phyloP scores from a whole-genome alignment of 257 asterid species.

The Rauvolfia tetraphylla region DNA sequence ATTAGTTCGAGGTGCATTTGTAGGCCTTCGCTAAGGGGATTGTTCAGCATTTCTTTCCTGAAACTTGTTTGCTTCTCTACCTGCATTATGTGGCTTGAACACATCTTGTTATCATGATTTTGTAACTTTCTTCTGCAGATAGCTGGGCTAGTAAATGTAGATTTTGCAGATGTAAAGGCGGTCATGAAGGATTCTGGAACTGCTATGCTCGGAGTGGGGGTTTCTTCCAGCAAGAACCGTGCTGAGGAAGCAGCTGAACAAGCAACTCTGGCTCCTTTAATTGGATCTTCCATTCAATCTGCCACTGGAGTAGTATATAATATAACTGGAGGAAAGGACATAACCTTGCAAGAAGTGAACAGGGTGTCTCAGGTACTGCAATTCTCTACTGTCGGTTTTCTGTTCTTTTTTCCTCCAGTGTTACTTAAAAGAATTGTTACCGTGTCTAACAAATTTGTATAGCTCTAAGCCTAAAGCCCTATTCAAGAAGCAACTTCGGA shows the following conservation, averaged over 20 bases:
- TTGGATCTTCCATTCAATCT: conserved; percentile 94
- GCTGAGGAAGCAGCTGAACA: conserved; percentile 99
- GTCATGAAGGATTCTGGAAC: conserved; percentile 99
- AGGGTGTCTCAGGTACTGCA: conserved; percentile 86
- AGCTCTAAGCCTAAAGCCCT: background rate
- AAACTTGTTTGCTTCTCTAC: background rate
- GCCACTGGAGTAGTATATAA: conserved; percentile 98
- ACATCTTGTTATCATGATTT: background rate
- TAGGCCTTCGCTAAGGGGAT: background rate
- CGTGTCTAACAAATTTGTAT: background rate
- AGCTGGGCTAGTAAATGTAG: conserved; percentile 97
- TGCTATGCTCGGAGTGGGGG: conserved; percentile 99
- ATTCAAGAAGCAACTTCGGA: too few species aligned
- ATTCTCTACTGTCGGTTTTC: background rate
- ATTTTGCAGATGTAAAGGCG: conserved; percentile 97
- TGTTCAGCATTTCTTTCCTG: background rate
- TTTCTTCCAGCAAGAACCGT: conserved; percentile 95
- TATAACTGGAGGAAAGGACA: conserved; percentile 97
- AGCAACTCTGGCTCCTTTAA: conserved; percentile 93
- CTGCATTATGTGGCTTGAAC: background rate
- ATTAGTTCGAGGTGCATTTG: background rate
- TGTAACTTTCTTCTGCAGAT: conserved; percentile 49
- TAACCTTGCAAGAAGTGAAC: conserved; percentile 92
- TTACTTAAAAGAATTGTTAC: background rate
- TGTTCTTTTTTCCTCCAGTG: background rate